phyloP scores from a whole-genome alignment of 2,329 filamentous ascomycete genomes.

The Claviceps arundinis region DNA sequence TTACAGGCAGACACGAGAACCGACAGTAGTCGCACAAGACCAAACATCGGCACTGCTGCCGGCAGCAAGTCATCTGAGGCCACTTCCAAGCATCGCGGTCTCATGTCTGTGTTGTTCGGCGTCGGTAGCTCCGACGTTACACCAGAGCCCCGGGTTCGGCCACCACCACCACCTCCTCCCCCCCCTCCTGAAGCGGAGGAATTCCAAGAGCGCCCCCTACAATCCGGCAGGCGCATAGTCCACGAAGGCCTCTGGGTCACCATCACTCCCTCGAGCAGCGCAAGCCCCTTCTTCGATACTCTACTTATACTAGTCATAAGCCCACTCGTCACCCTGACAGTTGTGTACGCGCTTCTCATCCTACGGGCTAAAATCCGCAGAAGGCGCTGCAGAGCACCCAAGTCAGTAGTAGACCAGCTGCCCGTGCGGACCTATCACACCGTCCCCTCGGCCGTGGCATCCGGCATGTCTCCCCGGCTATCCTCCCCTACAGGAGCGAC shows the following conservation, averaged over 20 bases:
- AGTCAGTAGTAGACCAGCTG: slow-evolving; percentile 87
- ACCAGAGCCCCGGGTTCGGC: slow-evolving; percentile 10
- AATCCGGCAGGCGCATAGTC: slow-evolving; percentile 2
- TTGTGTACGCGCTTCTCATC: slow-evolving; percentile 82
- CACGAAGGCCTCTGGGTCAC: slow-evolving; percentile 89
- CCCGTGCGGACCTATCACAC: slow-evolving; percentile 93
- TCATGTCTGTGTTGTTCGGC: slow-evolving; percentile 38
- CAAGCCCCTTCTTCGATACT: slow-evolving; percentile 90
- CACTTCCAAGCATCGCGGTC: slow-evolving; percentile 20
- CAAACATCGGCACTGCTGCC: neutral
- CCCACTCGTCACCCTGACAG: slow-evolving; percentile 78
- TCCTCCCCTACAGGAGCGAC: slow-evolving; percentile 53
- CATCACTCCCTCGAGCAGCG: slow-evolving; percentile 77
- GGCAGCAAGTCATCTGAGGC: slow-evolving; percentile 17
- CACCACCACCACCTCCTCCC: slow-evolving; percentile 12
- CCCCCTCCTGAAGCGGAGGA: slow-evolving; percentile 12
- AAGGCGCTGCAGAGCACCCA: slow-evolving; percentile 90
- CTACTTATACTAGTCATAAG: slow-evolving; percentile 93
- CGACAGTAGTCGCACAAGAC: neutral
- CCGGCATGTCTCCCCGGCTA: slow-evolving; percentile 38
- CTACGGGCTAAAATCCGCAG: slow-evolving; percentile 79
- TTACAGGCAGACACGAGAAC: slow-evolving; percentile 2
- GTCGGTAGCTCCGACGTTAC: slow-evolving; percentile 22
- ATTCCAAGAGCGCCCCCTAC: slow-evolving; percentile 5
- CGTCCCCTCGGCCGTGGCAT: slow-evolving; percentile 42